Evolutionary conservation across 495 filamentous ascomycete genomes (phyloP).

Genomic region (Cercophora samala): DNA sequence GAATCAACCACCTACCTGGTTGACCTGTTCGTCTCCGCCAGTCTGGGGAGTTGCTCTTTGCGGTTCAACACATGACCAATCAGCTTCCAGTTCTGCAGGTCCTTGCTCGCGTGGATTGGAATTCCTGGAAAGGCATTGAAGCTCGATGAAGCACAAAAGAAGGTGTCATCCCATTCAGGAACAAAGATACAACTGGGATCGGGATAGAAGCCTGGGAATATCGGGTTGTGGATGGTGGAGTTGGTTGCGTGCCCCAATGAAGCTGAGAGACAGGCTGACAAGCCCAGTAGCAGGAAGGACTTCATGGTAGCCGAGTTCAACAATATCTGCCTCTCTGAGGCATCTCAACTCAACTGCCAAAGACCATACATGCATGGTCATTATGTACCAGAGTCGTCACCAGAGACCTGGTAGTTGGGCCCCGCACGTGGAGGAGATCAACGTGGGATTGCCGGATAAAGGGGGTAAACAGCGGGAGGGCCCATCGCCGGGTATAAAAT

Average conservation of each 20-base stretch:
- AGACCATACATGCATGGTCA: background rate
- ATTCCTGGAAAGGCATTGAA: conserved; percentile 56
- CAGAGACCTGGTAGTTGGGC: conserved; percentile 12
- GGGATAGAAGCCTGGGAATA: conserved; percentile 54
- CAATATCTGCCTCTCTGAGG: background rate
- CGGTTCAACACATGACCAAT: conserved; percentile 45
- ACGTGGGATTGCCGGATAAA: conserved; percentile 20
- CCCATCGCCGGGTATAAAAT: conserved; percentile 10
- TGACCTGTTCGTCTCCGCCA: conserved; percentile 45
- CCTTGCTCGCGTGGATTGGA: conserved; percentile 51
- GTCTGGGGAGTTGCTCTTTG: conserved; percentile 37
- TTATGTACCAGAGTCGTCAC: background rate
- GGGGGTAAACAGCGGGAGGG: conserved; percentile 16
- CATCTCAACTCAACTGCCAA: background rate
- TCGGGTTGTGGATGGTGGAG: conserved; percentile 49
- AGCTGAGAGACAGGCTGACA: conserved; percentile 14
- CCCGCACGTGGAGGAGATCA: conserved; percentile 17
- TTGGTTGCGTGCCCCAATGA: conserved; percentile 18
- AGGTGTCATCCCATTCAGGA: conserved; percentile 46
- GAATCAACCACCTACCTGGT: conserved; percentile 16
- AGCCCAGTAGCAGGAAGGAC: conserved; percentile 12
- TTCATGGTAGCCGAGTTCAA: background rate
- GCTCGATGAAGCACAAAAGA: conserved; percentile 52
- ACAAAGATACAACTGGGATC: conserved; percentile 56
- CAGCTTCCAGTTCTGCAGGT: conserved; percentile 52